Evolutionary conservation across 2,329 filamentous ascomycete genomes (phyloP).

Genomic region (Trichothecium sympodiale): DNA sequence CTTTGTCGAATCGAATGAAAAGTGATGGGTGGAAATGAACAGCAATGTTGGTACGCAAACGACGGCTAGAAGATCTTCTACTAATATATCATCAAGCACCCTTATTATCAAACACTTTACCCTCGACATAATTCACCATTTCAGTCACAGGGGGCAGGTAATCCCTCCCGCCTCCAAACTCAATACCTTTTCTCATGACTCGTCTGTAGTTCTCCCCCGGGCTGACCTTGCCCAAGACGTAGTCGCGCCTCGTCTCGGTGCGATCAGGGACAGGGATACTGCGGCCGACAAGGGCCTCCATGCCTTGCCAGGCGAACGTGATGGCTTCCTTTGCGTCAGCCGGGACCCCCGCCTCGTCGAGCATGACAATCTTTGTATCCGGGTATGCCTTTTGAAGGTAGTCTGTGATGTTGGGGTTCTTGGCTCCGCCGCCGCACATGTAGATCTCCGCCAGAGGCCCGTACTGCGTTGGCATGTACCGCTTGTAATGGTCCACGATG

Average conservation of each 20-base stretch:
- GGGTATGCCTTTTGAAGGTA: constrained; percentile 39
- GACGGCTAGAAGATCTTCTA: too few relatives aligned
- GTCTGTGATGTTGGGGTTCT: constrained; percentile 45
- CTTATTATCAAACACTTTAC: constrained; percentile 10
- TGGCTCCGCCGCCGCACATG: constrained; percentile 47
- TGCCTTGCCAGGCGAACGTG: constrained; percentile 46
- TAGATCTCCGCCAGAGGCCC: constrained; percentile 46
- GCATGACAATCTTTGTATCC: constrained; percentile 16
- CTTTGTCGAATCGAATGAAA: too few relatives aligned
- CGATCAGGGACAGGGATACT: constrained; percentile 39
- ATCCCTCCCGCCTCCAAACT: neutral
- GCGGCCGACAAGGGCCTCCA: constrained; percentile 46
- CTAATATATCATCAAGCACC: too few relatives aligned
- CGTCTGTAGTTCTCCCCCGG: constrained; percentile 46
- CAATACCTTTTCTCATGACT: too few relatives aligned
- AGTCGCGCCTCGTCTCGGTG: constrained; percentile 38
- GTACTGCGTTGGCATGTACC: too few relatives aligned
- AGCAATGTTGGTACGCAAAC: too few relatives aligned
- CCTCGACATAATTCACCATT: constrained; percentile 1
- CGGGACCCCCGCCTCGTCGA: constrained; percentile 46
- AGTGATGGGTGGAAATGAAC: too few relatives aligned
- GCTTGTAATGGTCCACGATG: constrained; percentile 10
- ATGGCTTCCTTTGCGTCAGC: constrained; percentile 45
- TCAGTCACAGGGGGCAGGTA: neutral
- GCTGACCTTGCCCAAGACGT: constrained; percentile 42